These are phyloP conservation scores for Monilinia vaccinii-corymbosi DNA, from an alignment of 2,329 filamentous ascomycete genomes.

Conservation along the genomic window DNA sequence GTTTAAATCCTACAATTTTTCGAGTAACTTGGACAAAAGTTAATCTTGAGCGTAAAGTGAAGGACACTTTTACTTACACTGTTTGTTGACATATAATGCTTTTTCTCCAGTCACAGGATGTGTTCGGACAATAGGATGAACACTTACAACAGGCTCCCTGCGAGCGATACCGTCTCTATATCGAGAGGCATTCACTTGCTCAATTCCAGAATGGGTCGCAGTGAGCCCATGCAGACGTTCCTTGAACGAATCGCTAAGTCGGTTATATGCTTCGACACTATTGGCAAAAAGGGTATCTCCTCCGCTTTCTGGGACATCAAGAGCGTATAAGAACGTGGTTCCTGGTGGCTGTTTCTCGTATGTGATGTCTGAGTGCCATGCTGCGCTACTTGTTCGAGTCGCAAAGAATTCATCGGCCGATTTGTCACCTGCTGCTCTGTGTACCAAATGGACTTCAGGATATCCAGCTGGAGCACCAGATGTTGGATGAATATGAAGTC, in stretches of 20 bases:
- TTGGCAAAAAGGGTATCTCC: conserved; percentile 82
- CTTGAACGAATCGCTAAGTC: conserved; percentile 70
- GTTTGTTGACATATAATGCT: conserved; percentile 71
- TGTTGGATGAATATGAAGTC: conserved; percentile 73
- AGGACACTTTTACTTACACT: conserved; percentile 47
- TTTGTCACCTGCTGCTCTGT: conserved; percentile 58
- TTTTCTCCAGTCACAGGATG: conserved; percentile 81
- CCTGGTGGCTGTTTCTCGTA: conserved; percentile 85
- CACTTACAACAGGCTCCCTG: conserved; percentile 63
- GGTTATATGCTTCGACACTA: conserved; percentile 69
- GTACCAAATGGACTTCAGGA: conserved; percentile 71
- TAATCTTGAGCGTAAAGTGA: neutral
- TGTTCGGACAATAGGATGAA: conserved; percentile 71
- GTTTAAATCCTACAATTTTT: conserved; percentile 72
- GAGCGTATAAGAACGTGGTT: conserved; percentile 79
- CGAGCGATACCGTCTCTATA: conserved; percentile 60
- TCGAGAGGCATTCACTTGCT: conserved; percentile 67
- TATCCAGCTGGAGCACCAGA: conserved; percentile 65
- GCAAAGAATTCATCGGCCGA: conserved; percentile 53
- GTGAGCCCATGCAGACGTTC: conserved; percentile 71
- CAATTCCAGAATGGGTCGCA: conserved; percentile 72
- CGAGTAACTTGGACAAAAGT: conserved; percentile 54
- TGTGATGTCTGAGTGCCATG: conserved; percentile 83
- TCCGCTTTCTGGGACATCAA: conserved; percentile 72
- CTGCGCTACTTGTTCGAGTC: conserved; percentile 67